Evolutionary conservation across 768 basidiomycete genomes (phyloP).

Genomic region (Leucocoprinus birnbaumii): DNA sequence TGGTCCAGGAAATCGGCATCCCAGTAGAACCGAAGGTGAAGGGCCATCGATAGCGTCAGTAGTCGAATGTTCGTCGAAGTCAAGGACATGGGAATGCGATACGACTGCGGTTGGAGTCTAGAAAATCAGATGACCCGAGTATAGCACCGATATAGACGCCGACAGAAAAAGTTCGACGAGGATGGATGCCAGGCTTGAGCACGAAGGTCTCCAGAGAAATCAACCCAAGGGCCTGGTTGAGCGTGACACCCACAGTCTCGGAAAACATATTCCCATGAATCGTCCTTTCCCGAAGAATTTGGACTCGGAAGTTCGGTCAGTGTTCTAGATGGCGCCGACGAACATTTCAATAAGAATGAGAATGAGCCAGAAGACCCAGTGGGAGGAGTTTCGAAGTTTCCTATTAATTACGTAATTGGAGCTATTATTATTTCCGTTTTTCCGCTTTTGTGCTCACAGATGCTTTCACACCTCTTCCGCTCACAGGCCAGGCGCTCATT

Average conservation of each 20-base stretch:
- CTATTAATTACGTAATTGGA: too few species aligned
- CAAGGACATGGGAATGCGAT: constrained; percentile 7
- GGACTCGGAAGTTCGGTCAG: too few species aligned
- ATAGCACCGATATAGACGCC: neutral
- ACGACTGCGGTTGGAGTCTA: constrained; percentile 8
- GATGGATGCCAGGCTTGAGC: neutral
- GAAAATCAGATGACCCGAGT: constrained; percentile 2
- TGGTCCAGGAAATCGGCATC: neutral
- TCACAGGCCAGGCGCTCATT: neutral
- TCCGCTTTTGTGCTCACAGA: neutral
- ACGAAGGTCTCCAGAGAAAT: neutral
- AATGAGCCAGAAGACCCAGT: too few species aligned
- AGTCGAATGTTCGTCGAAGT: neutral
- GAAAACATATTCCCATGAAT: neutral
- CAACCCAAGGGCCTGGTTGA: neutral
- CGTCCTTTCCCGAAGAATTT: too few species aligned
- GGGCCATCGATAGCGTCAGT: constrained; percentile 10
- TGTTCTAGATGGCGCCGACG: too few species aligned
- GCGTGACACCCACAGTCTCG: neutral
- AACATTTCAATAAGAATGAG: too few species aligned
- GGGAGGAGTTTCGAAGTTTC: too few species aligned
- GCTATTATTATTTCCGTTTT: too few species aligned
- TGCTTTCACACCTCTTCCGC: neutral
- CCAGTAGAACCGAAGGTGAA: neutral
- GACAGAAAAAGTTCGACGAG: neutral